Conservation (phyloP, 2,329 filamentous ascomycete genomes). For the Penicillium oxalicum region DNA sequence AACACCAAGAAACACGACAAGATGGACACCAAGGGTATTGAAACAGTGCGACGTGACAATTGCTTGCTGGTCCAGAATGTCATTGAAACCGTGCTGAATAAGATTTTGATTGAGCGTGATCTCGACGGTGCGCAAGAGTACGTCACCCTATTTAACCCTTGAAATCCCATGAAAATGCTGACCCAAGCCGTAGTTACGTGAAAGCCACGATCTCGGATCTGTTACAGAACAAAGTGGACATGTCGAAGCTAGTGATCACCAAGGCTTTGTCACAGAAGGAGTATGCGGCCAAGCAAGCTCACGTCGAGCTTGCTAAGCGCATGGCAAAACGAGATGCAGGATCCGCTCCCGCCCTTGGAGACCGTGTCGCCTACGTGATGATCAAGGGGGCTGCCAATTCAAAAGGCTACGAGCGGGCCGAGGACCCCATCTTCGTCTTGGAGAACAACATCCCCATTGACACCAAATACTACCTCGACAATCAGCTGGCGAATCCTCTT, state of each 20-base stretch:
- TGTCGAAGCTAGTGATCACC: conserved; percentile 98
- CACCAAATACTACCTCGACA: conserved; percentile 97
- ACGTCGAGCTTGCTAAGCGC: conserved; percentile 87
- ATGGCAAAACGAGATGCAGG: conserved; percentile 97
- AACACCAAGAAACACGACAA: conserved; percentile 93
- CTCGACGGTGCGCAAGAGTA: conserved; percentile 88
- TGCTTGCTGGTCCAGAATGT: conserved; percentile 93
- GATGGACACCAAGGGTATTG: conserved; percentile 99
- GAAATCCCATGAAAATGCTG: conserved; percentile 30
- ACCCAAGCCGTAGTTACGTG: conserved; percentile 63
- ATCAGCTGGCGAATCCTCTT: conserved; percentile 92
- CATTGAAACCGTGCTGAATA: conserved; percentile 91
- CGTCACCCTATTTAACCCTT: conserved; percentile 35
- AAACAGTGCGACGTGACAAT: conserved; percentile 95
- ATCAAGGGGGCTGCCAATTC: conserved; percentile 81
- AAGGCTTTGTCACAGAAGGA: conserved; percentile 89
- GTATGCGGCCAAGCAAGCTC: conserved; percentile 88
- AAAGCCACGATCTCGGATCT: conserved; percentile 93
- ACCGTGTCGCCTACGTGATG: conserved; percentile 98
- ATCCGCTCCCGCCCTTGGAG: conserved; percentile 84
- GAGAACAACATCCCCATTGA: conserved; percentile 98
- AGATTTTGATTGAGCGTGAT: conserved; percentile 92
- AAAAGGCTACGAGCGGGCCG: conserved; percentile 94
- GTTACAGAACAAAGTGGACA: conserved; percentile 94
- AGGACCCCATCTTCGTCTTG: conserved; percentile 93